Conservation (phyloP, 169 alveolate species). For the Pseudocohnilembus persalinus region DNA sequence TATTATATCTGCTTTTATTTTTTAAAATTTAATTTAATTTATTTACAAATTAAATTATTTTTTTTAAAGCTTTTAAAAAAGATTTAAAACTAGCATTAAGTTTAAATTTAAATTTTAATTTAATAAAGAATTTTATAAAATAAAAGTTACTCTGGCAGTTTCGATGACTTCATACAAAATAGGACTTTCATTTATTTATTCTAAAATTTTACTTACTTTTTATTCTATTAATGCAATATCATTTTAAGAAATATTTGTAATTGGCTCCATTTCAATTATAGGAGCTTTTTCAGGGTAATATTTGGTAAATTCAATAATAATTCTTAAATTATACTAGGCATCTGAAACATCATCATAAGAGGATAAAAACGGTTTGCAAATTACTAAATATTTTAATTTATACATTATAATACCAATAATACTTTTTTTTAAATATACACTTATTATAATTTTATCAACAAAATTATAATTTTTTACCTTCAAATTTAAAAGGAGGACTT, state of each 20-base stretch:
- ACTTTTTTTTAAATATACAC: no score
- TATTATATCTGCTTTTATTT: no score
- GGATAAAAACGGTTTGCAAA: slow-evolving; percentile 20
- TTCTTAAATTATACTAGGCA: slow-evolving; percentile 9
- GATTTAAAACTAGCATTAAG: no score
- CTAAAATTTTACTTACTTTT: background rate
- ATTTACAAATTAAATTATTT: no score
- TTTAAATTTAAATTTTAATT: no score
- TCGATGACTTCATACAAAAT: slow-evolving; percentile 7
- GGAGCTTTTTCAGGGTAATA: slow-evolving; percentile 10
- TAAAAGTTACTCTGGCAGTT: slow-evolving; percentile 10
- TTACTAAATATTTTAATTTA: background rate
- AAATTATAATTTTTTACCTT: background rate
- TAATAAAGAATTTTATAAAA: no score
- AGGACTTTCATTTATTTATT: background rate
- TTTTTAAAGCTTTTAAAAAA: no score
- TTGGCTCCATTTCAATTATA: background rate
- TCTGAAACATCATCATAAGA: slow-evolving; percentile 3
- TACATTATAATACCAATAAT: background rate
- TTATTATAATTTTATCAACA: no score
- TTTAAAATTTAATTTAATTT: no score
- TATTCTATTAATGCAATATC: slow-evolving; percentile 17
- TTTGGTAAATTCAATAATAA: slow-evolving; percentile 18
- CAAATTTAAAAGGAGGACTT: slow-evolving; percentile 16
- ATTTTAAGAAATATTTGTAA: slow-evolving; percentile 13